These are phyloP conservation scores for Silene uniflora DNA, from an alignment of 148 eudicot species.

Conservation along the genomic window DNA sequence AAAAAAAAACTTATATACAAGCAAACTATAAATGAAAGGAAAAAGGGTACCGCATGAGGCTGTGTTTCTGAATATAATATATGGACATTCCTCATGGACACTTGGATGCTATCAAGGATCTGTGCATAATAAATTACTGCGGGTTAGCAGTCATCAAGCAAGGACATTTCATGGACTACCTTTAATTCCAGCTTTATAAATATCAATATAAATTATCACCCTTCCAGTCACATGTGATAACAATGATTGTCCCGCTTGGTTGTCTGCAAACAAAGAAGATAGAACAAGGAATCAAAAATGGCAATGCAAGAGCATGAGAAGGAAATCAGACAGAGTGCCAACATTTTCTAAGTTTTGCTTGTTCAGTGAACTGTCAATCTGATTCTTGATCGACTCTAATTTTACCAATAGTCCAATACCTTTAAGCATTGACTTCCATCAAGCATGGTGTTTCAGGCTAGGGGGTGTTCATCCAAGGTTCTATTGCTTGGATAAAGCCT, in stretches of 20 bases:
- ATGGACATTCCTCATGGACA: constrained; percentile 83
- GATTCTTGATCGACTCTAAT: not conserved
- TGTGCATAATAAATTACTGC: constrained; percentile 26
- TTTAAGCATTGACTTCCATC: not conserved
- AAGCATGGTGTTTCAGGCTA: not conserved
- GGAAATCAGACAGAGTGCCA: not conserved
- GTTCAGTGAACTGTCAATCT: not conserved
- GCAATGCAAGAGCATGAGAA: not conserved
- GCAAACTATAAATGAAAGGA: not conserved
- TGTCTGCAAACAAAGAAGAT: constrained; percentile 46
- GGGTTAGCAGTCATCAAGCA: constrained; percentile 13
- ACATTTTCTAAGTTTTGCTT: not conserved
- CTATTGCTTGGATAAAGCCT: not conserved
- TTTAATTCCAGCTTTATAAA: constrained; percentile 13
- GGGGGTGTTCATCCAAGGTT: not conserved
- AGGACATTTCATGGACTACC: not conserved
- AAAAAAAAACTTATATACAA: not conserved
- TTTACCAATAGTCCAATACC: constrained; percentile 9
- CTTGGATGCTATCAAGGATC: constrained; percentile 94
- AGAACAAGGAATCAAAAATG: not conserved
- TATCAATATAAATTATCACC: constrained; percentile 37
- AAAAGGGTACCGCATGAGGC: constrained; percentile 48
- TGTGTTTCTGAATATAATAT: constrained; percentile 53
- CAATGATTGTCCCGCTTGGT: constrained; percentile 81
- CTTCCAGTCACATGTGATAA: constrained; percentile 81